phyloP scores from a whole-genome alignment of 2,329 filamentous ascomycete species.

The Nemania diffusa region DNA sequence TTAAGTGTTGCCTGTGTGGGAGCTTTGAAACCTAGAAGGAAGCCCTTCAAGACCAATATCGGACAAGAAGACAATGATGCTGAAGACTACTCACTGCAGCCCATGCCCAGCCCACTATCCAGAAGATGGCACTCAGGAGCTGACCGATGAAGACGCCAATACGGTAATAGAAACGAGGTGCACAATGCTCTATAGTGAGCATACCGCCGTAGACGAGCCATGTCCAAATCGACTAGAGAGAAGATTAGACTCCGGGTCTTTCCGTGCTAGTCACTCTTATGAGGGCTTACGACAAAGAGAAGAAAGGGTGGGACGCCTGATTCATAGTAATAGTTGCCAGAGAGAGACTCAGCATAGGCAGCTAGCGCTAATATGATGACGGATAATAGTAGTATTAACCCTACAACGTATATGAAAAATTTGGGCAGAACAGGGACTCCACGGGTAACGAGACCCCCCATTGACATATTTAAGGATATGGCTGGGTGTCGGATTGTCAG shows the following conservation, averaged over 20 bases:
- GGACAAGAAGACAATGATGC: not conserved
- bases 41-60: not conserved
- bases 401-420: slow-evolving; percentile 53
- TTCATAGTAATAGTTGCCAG: slow-evolving; percentile 44
- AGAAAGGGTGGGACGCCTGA: slow-evolving; percentile 55
- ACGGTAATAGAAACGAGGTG: slow-evolving; percentile 48
- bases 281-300: slow-evolving; percentile 58
- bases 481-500: not conserved
- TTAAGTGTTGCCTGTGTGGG: too few species aligned
- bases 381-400: slow-evolving; percentile 54
- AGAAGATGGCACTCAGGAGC: slow-evolving; percentile 55
- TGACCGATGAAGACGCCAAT: slow-evolving; percentile 47
- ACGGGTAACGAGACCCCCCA: slow-evolving; percentile 50
- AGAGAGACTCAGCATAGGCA: slow-evolving; percentile 55
- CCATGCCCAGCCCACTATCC: slow-evolving; percentile 58
- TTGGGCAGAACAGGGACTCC: slow-evolving; percentile 53
- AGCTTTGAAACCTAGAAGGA: too few species aligned
- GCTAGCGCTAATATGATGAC: slow-evolving; percentile 54
- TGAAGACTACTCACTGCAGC: slow-evolving; percentile 43
- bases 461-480: slow-evolving; percentile 37
- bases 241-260: slow-evolving; percentile 25
- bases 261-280: slow-evolving; percentile 2
- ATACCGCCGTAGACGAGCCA: slow-evolving; percentile 55
- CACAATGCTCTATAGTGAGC: slow-evolving; percentile 51
- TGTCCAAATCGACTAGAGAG: slow-evolving; percentile 53